These are phyloP conservation scores for Malassezia caprae DNA, from an alignment of 1,284 basidiomycete genomes.

Conservation along the genomic window DNA sequence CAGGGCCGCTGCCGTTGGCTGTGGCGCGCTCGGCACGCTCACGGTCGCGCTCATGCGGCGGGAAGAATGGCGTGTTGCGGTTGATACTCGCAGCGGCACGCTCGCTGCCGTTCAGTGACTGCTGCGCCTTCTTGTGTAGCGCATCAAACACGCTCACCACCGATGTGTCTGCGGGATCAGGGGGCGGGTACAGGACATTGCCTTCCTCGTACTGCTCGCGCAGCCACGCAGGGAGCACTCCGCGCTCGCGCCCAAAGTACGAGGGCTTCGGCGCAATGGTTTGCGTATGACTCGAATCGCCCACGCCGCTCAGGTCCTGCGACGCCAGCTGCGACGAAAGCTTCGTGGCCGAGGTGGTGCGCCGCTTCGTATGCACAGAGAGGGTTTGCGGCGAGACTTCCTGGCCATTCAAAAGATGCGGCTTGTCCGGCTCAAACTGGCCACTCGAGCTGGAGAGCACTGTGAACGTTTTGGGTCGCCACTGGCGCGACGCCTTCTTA, in stretches of 20 bases:
- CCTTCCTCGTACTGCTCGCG: constrained; percentile 45
- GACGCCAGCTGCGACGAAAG: constrained; percentile 12
- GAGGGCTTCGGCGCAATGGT: constrained; percentile 36
- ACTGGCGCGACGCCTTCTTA: constrained; percentile 29
- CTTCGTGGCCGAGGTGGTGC: constrained; percentile 27
- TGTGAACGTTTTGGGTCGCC: constrained; percentile 46
- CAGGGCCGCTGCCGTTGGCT: constrained; percentile 4
- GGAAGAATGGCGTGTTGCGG: constrained; percentile 41
- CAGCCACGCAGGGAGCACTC: constrained; percentile 38
- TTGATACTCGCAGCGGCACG: constrained; percentile 37
- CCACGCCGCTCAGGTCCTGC: constrained; percentile 8
- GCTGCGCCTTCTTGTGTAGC: constrained; percentile 29
- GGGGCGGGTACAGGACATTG: constrained; percentile 27
- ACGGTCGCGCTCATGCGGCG: constrained; percentile 26
- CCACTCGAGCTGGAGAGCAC: constrained; percentile 36
- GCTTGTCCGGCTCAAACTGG: constrained; percentile 19
- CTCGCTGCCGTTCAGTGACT: constrained; percentile 30
- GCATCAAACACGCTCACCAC: constrained; percentile 33
- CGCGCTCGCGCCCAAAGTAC: constrained; percentile 28
- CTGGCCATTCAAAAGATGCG: constrained; percentile 33
- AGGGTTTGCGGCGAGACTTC: constrained; percentile 23
- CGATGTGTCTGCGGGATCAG: constrained; percentile 21
- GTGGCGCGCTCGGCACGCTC: constrained; percentile 15
- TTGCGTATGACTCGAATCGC: constrained; percentile 14
- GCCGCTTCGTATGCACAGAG: constrained; percentile 25